Evolutionary conservation across 768 basidiomycete genomes (phyloP).

Genomic region (Chiua virens): DNA sequence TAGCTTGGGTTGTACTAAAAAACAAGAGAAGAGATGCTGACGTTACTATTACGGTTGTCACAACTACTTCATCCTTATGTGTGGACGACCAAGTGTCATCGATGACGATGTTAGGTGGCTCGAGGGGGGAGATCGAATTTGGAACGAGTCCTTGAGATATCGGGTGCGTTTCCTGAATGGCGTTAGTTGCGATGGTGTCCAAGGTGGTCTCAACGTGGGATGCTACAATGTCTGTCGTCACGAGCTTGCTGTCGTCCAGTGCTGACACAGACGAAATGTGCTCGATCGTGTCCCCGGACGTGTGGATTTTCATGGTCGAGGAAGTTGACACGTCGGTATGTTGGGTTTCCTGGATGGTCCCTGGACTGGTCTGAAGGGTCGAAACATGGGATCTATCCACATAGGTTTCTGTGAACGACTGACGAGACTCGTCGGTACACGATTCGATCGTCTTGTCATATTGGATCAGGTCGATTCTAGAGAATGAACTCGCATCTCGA

Average conservation of each 20-base stretch:
- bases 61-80: background rate
- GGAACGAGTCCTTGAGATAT: background rate
- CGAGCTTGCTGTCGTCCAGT: too few relatives aligned
- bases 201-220: too few relatives aligned
- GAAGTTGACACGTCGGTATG: too few relatives aligned
- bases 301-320: too few relatives aligned
- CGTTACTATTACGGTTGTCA: background rate
- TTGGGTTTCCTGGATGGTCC: too few relatives aligned
- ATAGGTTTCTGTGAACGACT: background rate
- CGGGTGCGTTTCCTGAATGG: background rate
- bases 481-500: too few relatives aligned
- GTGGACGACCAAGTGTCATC: background rate
- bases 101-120: background rate
- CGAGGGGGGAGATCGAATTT: background rate
- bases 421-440: background rate
- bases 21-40: background rate
- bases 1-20: background rate
- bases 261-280: too few relatives aligned
- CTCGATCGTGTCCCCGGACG: too few relatives aligned
- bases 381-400: background rate
- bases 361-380: too few relatives aligned
- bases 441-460: background rate
- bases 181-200: too few relatives aligned
- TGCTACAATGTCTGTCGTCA: too few relatives aligned
- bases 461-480: background rate